Conservation (phyloP, 306 rosid species). For the Spatholobus suberectus region DNA sequence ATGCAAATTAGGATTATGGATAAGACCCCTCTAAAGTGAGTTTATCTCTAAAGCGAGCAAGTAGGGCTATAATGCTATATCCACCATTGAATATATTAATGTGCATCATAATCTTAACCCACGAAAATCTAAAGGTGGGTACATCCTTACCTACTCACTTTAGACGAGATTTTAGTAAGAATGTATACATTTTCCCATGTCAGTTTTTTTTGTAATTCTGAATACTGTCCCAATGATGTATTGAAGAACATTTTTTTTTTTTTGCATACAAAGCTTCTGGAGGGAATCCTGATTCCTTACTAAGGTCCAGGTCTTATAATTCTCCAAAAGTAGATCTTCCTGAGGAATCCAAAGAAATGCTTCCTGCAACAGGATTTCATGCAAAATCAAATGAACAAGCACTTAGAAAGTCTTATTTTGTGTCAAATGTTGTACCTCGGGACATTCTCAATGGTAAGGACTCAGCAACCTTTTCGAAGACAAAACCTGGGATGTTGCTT, state of each 20-base stretch:
- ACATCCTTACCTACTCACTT: not conserved
- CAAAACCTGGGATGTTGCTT: conserved; percentile 75
- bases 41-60: not conserved
- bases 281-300: conserved; percentile 59
- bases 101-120: not conserved
- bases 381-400: conserved; percentile 58
- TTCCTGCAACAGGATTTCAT: conserved; percentile 46
- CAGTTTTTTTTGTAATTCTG: not conserved
- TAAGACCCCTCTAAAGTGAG: not conserved
- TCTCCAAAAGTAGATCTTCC: conserved; percentile 50
- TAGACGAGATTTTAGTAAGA: not conserved
- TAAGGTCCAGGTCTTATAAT: conserved; percentile 49
- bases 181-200: not conserved
- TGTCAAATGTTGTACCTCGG: conserved; percentile 55
- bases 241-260: conserved; percentile 19
- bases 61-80: not conserved
- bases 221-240: conserved; percentile 21
- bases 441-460: conserved; percentile 60
- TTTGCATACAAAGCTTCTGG: conserved; percentile 64
- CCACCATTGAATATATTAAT: not conserved
- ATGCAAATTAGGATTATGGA: not conserved
- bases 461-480: conserved; percentile 55
- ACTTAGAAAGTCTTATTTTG: conserved; percentile 44
- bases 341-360: conserved; percentile 58
- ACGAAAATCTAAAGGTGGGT: not conserved